Evolutionary conservation across 2,329 filamentous ascomycete species (phyloP).

Genomic region (Ascochyta viciae-villosae): DNA sequence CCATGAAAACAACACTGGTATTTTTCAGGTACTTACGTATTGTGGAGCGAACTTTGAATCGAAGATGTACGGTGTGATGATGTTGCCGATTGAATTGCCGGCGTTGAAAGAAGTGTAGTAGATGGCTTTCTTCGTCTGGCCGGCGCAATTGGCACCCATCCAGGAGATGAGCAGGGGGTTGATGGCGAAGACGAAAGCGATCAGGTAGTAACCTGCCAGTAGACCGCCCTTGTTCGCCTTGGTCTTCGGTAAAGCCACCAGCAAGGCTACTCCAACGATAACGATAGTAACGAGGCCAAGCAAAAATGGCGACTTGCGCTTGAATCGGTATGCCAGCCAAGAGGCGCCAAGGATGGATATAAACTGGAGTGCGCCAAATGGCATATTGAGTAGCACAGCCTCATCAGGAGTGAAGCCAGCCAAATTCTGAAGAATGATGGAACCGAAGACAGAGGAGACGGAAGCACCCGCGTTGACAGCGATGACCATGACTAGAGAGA

Average conservation of each 20-base stretch:
- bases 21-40: slow-evolving; percentile 24
- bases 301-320: slow-evolving; percentile 65
- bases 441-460: slow-evolving; percentile 66
- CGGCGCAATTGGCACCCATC: slow-evolving; percentile 73
- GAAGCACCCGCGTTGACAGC: slow-evolving; percentile 46
- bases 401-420: slow-evolving; percentile 65
- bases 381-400: slow-evolving; percentile 64
- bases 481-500: slow-evolving; percentile 26
- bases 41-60: slow-evolving; percentile 29
- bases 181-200: slow-evolving; percentile 69
- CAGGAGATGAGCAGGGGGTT: slow-evolving; percentile 72
- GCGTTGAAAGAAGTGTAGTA: slow-evolving; percentile 71
- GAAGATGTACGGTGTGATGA: slow-evolving; percentile 48
- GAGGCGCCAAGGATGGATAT: slow-evolving; percentile 48
- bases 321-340: slow-evolving; percentile 64
- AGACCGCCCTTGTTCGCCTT: slow-evolving; percentile 55
- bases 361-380: slow-evolving; percentile 53
- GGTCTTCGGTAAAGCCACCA: slow-evolving; percentile 58
- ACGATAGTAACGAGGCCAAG: slow-evolving; percentile 58
- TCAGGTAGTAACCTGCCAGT: slow-evolving; percentile 70
- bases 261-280: slow-evolving; percentile 64
- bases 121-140: slow-evolving; percentile 71
- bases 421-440: slow-evolving; percentile 64
- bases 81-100: slow-evolving; percentile 68
- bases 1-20: background rate